Evolutionary conservation across 2,329 filamentous ascomycete genomes (phyloP), one percentile per base, ranked within the genome.

Genomic region (Leptographium lundbergii): DNA sequence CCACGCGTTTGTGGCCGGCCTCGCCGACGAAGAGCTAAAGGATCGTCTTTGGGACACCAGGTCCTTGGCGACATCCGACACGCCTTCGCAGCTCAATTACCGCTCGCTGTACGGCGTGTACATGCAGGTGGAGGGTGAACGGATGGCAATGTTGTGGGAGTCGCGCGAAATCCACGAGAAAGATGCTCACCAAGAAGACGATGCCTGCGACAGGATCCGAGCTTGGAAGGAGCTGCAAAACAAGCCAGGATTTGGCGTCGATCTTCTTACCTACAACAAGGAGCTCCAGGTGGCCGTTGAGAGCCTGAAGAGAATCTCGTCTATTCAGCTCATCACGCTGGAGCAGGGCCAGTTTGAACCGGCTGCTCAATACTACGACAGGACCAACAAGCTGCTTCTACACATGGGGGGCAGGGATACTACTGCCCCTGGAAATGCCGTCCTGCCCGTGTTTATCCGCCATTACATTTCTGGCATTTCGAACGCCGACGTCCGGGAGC

Each of bases 51-150:
- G 71, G 45, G 65, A 62, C 5, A 79, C 76, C 57, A 72, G 70
- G n/a, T 81, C 81, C 2, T 72, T 84, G 7, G 66, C 69, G 6
- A 73, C 74, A 34, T 67, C 67, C 17, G 61, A 67, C 10, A 56
- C 61, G 1, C 58, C 66, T 0, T 65, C 67, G 2, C 57, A 62
- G 2, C 63, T 69, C 6, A 69, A 68, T 56, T 68, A 72, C 59
- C 76, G 79, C 47, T 80, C 81, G 4, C 74, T 86, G 0, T 69
- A 73, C n/a, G 79, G 80, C 0, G 74, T 82, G 2, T 76, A 72
- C 61, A 75, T 71, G 17, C 79, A 84, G 62, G 68, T 76, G 2
- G 82, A 86, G 64, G 82, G 82, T 9, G 82, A 85, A 65, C 70
- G 71, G 24, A 66, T 83, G 25, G 70, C 78, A 1, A 73, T 78